Conservation (phyloP, 495 filamentous ascomycete genomes). For the Xylaria longipes region DNA sequence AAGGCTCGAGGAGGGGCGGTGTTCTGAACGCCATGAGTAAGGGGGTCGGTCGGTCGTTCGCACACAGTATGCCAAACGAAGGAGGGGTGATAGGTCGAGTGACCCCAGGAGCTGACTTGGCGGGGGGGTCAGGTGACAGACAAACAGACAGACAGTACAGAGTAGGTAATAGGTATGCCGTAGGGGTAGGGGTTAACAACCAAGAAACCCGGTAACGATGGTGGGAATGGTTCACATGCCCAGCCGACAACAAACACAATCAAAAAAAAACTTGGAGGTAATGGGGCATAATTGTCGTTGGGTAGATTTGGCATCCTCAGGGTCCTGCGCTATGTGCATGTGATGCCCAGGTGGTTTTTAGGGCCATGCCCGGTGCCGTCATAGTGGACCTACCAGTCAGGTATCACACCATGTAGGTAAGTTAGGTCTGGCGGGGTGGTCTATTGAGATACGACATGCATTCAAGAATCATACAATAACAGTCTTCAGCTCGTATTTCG, state of each 20-base stretch:
- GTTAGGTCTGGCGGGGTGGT: too few relatives aligned
- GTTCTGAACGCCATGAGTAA: conserved; percentile 47
- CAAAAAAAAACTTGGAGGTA: not conserved
- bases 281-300: not conserved
- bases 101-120: conserved; percentile 1
- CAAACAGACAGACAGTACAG: not conserved
- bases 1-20: conserved; percentile 72
- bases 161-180: not conserved
- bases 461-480: too few relatives aligned
- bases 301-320: conserved; percentile 7
- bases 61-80: not conserved
- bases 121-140: conserved; percentile 4
- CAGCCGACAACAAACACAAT: not conserved
- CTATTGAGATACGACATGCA: not conserved
- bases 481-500: too few relatives aligned
- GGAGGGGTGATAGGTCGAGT: conserved; percentile 6
- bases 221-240: conserved; percentile 12
- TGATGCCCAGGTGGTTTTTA: conserved; percentile 20
- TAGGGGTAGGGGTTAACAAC: not conserved
- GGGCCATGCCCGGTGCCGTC: conserved; percentile 32
- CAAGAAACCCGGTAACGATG: not conserved
- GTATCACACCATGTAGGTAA: not conserved
- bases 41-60: too few relatives aligned
- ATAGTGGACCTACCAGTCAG: conserved; percentile 29
- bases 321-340: conserved; percentile 27